Evolutionary conservation across 192 early-diverging fungal species (phyloP), one percentile per base, ranked within the genome.

Genomic region (Chytriomyces sp.): DNA sequence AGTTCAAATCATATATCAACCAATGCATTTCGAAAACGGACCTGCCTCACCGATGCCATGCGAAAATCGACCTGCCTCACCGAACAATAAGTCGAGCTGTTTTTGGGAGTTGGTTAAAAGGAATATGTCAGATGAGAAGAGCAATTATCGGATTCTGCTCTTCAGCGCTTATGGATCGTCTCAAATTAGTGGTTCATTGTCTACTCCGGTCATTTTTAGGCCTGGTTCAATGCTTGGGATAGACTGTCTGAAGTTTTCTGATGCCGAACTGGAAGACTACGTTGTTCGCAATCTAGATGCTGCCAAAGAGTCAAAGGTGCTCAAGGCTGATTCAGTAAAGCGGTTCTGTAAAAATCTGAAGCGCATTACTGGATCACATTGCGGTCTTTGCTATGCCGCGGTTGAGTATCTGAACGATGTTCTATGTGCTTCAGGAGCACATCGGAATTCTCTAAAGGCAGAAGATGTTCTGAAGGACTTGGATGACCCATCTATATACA

Each of bases 351-450:
- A n/a, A 59, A 59, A 59, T 20, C 57, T 59, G 5, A 59, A 59
- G 57, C 57, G 57, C 16, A 2, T 59, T 59, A 59, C 57, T n/a
- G 57, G 57, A 59, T 59, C 57, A 20, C 57, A 59, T 59, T 59
- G 57, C 57, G 57, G 57, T 5, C 20, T 59, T 59, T 59, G 2
- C 57, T 59, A 59, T 59, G 57, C 57, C 2, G 20, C 57, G 57
- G 16, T 59, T 5, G 57, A 16, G 1, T 59, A 59, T 59, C 57
- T 59, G 16, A 59, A 59, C 35, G 57, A 59, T 53, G 57, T 59
- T 59, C 57, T 59, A 5, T 20, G 13, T 20, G 57, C 57, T 59
- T 59, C 57, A 59, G 57, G 20, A n/a, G 20, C 2, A 59, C 2
- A 59, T 1, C 57, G 57, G 57, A 1, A 20, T 20, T 1, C 1